A percentile compares a stretch with the other conserved stretches of the same genome.
Conservation (phyloP, 1,139 yeast genomes). For the Pichia sp. region DNA sequence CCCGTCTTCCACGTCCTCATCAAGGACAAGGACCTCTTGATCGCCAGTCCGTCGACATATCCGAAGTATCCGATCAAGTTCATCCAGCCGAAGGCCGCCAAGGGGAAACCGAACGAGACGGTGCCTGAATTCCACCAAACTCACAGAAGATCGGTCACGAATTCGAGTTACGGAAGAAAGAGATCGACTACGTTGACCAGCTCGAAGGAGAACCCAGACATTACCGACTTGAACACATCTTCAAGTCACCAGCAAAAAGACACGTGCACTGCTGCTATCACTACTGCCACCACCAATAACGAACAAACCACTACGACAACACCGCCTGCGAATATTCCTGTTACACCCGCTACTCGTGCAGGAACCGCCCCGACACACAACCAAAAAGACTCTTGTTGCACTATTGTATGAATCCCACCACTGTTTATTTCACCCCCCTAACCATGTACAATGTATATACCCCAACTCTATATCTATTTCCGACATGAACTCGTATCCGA, state of each 20-base stretch:
- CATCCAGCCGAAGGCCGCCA: not conserved
- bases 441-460: too few relatives aligned
- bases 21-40: slow-evolving; percentile 15
- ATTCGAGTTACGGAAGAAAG: not conserved
- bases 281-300: not conserved
- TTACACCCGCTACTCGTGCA: too few relatives aligned
- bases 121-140: slow-evolving; percentile 4
- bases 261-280: not conserved
- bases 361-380: too few relatives aligned
- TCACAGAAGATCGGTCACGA: not conserved
- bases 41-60: not conserved
- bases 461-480: too few relatives aligned
- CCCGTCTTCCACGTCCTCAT: slow-evolving; percentile 28
- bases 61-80: not conserved
- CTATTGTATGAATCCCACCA: not conserved
- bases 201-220: not conserved
- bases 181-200: not conserved
- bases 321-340: too few relatives aligned
- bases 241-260: too few relatives aligned
- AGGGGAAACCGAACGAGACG: not conserved
- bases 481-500: too few relatives aligned
- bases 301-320: too few relatives aligned
- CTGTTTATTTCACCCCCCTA: too few relatives aligned
- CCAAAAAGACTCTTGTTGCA: not conserved
- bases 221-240: too few relatives aligned